phyloP scores from a whole-genome alignment of 257 asterid genomes.

The Scutellaria barbata region DNA sequence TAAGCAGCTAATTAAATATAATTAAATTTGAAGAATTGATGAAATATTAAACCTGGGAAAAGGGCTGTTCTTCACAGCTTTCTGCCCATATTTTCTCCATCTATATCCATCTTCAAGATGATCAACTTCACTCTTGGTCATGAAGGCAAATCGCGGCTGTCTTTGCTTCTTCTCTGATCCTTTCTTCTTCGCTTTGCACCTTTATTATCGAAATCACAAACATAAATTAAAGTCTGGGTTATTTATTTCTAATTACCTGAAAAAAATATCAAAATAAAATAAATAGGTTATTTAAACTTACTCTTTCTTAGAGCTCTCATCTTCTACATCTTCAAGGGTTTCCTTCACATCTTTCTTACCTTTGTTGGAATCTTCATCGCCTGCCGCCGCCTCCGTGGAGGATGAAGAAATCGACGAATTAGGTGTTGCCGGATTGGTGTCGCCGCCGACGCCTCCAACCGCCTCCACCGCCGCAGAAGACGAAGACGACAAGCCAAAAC shows the following conservation, averaged over 20 bases:
- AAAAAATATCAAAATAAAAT: neutral
- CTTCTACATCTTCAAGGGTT: slow-evolving; percentile 49
- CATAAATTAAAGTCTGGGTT: neutral
- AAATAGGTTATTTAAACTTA: slow-evolving; percentile 21
- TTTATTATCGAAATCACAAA: slow-evolving; percentile 22
- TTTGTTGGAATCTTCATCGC: slow-evolving; percentile 53
- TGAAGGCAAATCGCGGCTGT: slow-evolving; percentile 60
- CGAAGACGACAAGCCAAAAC: slow-evolving; percentile 43
- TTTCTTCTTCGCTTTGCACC: slow-evolving; percentile 56
- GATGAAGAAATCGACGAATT: slow-evolving; percentile 70
- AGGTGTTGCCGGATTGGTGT: slow-evolving; percentile 54
- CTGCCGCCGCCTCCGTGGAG: slow-evolving; percentile 58
- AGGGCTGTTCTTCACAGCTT: slow-evolving; percentile 71
- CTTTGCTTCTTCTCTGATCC: slow-evolving; percentile 51
- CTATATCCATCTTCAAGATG: slow-evolving; percentile 76
- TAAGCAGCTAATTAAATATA: neutral
- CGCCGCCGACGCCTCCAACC: slow-evolving; percentile 32
- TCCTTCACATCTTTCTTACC: slow-evolving; percentile 45
- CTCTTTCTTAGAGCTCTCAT: slow-evolving; percentile 54
- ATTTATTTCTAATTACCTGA: neutral
- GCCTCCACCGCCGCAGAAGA: slow-evolving; percentile 36
- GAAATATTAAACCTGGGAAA: slow-evolving; percentile 54
- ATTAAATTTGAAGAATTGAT: neutral
- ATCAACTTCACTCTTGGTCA: slow-evolving; percentile 73
- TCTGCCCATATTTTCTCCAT: slow-evolving; percentile 81